phyloP scores from a whole-genome alignment of 257 asterid species.

The Penstemon newberryi region DNA sequence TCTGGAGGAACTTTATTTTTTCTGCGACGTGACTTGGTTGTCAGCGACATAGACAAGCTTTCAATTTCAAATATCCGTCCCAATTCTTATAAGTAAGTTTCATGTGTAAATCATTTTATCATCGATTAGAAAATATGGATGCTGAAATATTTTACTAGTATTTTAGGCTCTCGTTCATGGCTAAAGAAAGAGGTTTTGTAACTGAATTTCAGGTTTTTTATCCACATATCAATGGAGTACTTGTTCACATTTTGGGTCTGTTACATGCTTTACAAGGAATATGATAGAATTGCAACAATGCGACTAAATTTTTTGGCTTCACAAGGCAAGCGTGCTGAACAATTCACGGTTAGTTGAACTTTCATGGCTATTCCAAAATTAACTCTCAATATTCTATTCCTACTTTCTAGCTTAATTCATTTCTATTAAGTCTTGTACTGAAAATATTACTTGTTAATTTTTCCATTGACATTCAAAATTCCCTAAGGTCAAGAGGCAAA shows the following conservation, averaged over 20 bases:
- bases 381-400: not conserved
- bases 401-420: not conserved
- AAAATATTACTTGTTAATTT: no score
- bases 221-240: constrained; percentile 87
- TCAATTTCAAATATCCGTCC: constrained; percentile 90
- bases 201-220: constrained; percentile 75
- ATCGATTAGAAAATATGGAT: not conserved
- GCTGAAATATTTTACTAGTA: not conserved
- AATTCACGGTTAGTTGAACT: constrained; percentile 73
- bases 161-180: constrained; percentile 5
- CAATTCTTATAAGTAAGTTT: constrained; percentile 72
- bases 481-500: no score
- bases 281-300: constrained; percentile 81
- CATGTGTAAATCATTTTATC: not conserved
- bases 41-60: constrained; percentile 90
- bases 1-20: constrained; percentile 71
- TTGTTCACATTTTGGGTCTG: constrained; percentile 87
- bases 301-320: constrained; percentile 81
- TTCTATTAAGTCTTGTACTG: not conserved
- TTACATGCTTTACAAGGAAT: constrained; percentile 89
- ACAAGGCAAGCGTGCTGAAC: constrained; percentile 85
- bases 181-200: constrained; percentile 31
- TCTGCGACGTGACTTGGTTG: constrained; percentile 80
- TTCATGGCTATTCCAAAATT: constrained; percentile 16
- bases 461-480: no score